Evolutionary conservation across 1,284 basidiomycete genomes (phyloP).

Genomic region (Puccinia hordei): DNA sequence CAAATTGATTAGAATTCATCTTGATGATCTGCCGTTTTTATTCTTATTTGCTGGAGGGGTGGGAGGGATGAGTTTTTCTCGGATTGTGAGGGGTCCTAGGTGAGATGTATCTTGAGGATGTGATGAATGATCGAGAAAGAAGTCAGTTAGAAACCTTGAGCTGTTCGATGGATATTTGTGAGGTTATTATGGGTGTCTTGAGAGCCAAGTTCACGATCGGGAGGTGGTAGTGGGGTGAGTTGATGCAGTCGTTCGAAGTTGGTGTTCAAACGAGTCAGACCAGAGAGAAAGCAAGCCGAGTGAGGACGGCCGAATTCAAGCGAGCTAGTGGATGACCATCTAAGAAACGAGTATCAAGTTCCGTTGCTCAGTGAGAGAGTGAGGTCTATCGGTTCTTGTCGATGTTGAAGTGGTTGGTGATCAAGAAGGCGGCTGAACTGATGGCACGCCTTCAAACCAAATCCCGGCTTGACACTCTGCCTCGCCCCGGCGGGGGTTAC

Average conservation of each 20-base stretch:
- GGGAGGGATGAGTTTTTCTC: not conserved
- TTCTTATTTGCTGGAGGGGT: not conserved
- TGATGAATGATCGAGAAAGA: not conserved
- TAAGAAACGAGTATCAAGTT: too few relatives aligned
- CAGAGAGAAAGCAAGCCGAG: not conserved
- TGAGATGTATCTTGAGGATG: not conserved
- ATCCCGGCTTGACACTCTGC: too few relatives aligned
- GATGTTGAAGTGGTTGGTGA: too few relatives aligned
- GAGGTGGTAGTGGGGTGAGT: not conserved
- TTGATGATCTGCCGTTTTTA: not conserved
- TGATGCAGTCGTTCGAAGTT: not conserved
- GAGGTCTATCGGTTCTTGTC: too few relatives aligned
- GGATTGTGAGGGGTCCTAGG: not conserved
- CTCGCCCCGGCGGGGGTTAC: too few relatives aligned
- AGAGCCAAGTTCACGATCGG: constrained; percentile 13
- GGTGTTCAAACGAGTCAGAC: not conserved
- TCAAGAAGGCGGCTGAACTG: too few relatives aligned
- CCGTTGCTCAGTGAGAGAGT: too few relatives aligned
- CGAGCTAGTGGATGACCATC: not conserved
- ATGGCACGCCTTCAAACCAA: too few relatives aligned
- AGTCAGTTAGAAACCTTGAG: not conserved
- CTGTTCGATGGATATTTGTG: not conserved
- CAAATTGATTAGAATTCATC: constrained; percentile 59
- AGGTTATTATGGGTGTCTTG: not conserved
- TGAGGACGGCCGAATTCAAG: not conserved